A percentile compares a stretch with the other conserved stretches of the same genome.
phyloP scores from a whole-genome alignment of 1,284 basidiomycete species.

The Naganishia liquefaciens region DNA sequence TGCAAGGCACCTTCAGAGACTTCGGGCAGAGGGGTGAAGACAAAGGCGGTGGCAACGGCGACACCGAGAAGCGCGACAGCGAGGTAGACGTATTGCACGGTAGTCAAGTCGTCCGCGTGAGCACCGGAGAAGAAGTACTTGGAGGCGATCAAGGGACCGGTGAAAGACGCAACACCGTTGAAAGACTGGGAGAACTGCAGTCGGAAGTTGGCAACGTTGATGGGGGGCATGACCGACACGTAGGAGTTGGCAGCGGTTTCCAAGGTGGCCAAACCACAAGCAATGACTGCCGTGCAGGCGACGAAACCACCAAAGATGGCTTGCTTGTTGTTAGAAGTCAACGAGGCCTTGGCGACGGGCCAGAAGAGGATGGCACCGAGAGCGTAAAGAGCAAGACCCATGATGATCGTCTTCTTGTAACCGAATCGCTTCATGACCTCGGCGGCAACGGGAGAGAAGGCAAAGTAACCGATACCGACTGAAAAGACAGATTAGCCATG shows the following conservation, averaged over 20 bases:
- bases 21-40: slow-evolving; percentile 72
- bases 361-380: slow-evolving; percentile 76
- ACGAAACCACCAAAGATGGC: slow-evolving; percentile 70
- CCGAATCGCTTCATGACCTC: slow-evolving; percentile 53
- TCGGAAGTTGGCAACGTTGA: slow-evolving; percentile 71
- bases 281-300: slow-evolving; percentile 64
- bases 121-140: slow-evolving; percentile 69
- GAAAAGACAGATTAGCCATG: slow-evolving; percentile 10
- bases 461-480: slow-evolving; percentile 61
- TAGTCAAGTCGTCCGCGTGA: slow-evolving; percentile 64
- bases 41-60: slow-evolving; percentile 67
- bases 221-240: slow-evolving; percentile 61
- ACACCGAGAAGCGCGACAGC: slow-evolving; percentile 63
- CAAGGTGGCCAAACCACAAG: slow-evolving; percentile 63
- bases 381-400: slow-evolving; percentile 70
- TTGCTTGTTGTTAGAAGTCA: slow-evolving; percentile 50
- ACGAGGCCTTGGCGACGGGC: slow-evolving; percentile 68
- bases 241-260: slow-evolving; percentile 76
- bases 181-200: slow-evolving; percentile 80
- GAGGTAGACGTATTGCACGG: slow-evolving; percentile 79
- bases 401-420: slow-evolving; percentile 59
- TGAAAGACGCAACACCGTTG: slow-evolving; percentile 75
- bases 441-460: slow-evolving; percentile 51
- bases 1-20: slow-evolving; percentile 61
- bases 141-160: slow-evolving; percentile 76